These are phyloP conservation scores for Triticum turgidum DNA, from an alignment of 176 grass and related monocot genomes.

Conservation along the genomic window DNA sequence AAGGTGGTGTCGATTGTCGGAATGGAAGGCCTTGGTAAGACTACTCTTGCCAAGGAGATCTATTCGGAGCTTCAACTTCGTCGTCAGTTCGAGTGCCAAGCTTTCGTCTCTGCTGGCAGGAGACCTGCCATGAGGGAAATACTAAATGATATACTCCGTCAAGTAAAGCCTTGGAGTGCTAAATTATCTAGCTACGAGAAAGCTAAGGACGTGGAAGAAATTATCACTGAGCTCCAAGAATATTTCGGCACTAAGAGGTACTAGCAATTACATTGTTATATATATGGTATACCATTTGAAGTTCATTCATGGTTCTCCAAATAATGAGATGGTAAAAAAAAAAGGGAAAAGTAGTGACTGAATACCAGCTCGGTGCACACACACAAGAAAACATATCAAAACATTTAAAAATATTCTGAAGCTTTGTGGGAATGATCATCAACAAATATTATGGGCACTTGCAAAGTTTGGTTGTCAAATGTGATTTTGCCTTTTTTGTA, in stretches of 20 bases:
- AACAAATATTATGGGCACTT: no score
- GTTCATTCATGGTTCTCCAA: background rate
- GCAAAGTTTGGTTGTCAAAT: no score
- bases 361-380: no score
- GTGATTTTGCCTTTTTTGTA: no score
- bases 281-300: background rate
- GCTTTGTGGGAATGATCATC: no score
- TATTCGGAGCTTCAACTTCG: background rate
- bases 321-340: no score
- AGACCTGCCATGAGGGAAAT: background rate
- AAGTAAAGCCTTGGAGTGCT: background rate
- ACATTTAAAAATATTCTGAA: no score
- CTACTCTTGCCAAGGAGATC: slow-evolving; percentile 4
- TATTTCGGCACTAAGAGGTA: background rate
- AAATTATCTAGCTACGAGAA: no score
- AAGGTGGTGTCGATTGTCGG: background rate
- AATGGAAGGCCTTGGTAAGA: background rate
- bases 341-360: no score
- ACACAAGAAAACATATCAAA: no score
- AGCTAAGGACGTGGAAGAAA: background rate
- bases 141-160: background rate
- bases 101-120: background rate
- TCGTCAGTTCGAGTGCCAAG: background rate
- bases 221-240: background rate
- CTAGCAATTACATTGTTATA: background rate